A percentile compares a stretch with the other conserved stretches of the same genome.
Evolutionary conservation across 768 basidiomycete genomes (phyloP).

Genomic region (Jaapia argillacea): DNA sequence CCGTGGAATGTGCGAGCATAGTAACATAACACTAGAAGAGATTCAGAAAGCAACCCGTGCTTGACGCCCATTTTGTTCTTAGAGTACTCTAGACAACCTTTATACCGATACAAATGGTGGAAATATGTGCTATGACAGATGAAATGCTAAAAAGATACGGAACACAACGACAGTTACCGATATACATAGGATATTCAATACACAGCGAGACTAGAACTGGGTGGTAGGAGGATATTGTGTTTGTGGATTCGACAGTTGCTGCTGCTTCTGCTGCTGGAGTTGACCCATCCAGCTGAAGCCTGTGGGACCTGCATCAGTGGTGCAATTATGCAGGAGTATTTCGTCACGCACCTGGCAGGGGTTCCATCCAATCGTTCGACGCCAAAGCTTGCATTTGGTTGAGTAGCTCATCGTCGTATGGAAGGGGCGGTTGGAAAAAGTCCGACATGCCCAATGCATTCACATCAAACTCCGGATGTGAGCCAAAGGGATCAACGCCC

Average conservation of each 20-base stretch:
- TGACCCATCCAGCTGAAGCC: conserved; percentile 1
- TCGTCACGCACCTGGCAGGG: not conserved
- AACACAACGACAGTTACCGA: too few species aligned
- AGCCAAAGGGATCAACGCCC: not conserved
- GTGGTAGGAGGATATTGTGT: too few species aligned
- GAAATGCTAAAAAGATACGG: too few species aligned
- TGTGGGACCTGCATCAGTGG: not conserved
- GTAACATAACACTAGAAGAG: conserved; percentile 37
- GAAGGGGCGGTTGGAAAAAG: not conserved
- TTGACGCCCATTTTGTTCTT: too few species aligned
- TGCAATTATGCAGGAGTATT: not conserved
- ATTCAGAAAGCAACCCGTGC: conserved; percentile 29
- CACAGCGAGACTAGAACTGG: too few species aligned
- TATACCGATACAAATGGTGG: too few species aligned
- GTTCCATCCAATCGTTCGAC: not conserved
- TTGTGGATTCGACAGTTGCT: too few species aligned
- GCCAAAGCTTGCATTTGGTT: not conserved
- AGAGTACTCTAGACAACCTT: too few species aligned
- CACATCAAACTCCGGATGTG: not conserved
- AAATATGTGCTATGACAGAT: too few species aligned
- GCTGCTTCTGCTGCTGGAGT: not conserved
- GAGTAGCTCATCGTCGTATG: not conserved
- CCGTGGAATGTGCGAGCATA: conserved; percentile 50
- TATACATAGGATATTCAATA: too few species aligned
- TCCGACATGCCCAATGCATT: not conserved